phyloP scores from a whole-genome alignment of 371 early-diverging fungal species.

The Rhizopus arrhizus region DNA sequence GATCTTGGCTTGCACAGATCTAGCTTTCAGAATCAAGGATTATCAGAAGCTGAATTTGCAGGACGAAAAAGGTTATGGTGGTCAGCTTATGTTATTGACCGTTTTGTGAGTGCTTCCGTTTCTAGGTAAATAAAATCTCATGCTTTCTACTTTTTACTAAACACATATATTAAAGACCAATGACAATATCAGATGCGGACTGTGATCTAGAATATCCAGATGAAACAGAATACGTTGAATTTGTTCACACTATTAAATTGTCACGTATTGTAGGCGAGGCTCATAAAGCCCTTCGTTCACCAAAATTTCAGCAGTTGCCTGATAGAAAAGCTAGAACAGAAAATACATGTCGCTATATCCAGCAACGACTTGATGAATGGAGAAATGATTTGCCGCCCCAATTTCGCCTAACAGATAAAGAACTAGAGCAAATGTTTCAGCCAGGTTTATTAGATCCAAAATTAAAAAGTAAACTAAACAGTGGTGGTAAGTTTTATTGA shows the following conservation, averaged over 20 bases:
- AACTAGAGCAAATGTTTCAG: constrained; percentile 21
- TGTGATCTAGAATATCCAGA: constrained; percentile 44
- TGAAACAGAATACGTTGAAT: constrained; percentile 15
- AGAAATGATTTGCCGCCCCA: constrained; percentile 25
- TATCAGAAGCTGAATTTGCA: constrained; percentile 23
- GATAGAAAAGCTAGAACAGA: constrained; percentile 29
- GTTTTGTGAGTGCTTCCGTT: constrained; percentile 46
- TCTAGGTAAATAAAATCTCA: constrained; percentile 35
- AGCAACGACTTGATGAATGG: constrained; percentile 35
- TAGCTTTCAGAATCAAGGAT: constrained; percentile 25
- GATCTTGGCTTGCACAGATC: constrained; percentile 49
- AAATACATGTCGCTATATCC: constrained; percentile 24
- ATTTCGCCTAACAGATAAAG: constrained; percentile 21
- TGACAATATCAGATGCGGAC: constrained; percentile 47
- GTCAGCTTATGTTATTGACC: constrained; percentile 48
- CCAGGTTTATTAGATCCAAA: constrained; percentile 12
- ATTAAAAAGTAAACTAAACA: constrained; percentile 31
- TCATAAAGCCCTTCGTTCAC: constrained; percentile 36
- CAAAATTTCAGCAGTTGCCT: constrained; percentile 30
- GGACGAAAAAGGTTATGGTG: constrained; percentile 47
- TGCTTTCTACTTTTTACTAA: not conserved
- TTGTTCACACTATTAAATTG: constrained; percentile 32
- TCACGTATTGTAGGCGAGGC: constrained; percentile 42
- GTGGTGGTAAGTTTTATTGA: constrained; percentile 28
- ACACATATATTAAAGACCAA: constrained; percentile 26